phyloP scores from a whole-genome alignment of 1,284 basidiomycete species.

The Phlebopus sp. region DNA sequence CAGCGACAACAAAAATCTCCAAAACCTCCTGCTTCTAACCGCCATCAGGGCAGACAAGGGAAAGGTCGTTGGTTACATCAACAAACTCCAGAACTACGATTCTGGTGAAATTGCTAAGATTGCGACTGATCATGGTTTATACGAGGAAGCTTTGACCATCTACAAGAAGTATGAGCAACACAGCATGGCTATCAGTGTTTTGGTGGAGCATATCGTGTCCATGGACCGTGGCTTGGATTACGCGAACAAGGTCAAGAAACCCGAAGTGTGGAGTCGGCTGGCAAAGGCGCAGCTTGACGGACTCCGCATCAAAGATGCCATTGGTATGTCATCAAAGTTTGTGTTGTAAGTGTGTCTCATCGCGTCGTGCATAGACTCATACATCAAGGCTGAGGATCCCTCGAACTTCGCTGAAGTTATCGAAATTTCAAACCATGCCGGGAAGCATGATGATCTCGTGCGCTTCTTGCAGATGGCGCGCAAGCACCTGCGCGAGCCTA shows the following conservation, averaged over 20 bases:
- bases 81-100: conserved; percentile 96
- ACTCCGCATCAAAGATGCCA: conserved; percentile 96
- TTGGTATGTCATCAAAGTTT: conserved; percentile 54
- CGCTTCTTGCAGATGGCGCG: conserved; percentile 99
- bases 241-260: conserved; percentile 95
- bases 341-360: conserved; percentile 9
- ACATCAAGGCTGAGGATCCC: conserved; percentile 98
- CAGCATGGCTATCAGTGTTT: conserved; percentile 93
- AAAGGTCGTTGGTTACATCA: conserved; percentile 98
- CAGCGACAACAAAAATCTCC: conserved; percentile 94
- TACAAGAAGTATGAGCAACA: conserved; percentile 96
- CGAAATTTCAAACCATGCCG: conserved; percentile 93
- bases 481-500: conserved; percentile 95
- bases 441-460: conserved; percentile 98
- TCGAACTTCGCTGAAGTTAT: conserved; percentile 96
- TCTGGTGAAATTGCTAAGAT: conserved; percentile 94
- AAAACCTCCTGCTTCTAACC: conserved; percentile 93
- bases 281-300: conserved; percentile 99
- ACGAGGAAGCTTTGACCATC: conserved; percentile 96
- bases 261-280: conserved; percentile 95
- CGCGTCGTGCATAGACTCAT: conserved; percentile 69
- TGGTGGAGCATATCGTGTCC: conserved; percentile 98
- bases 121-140: conserved; percentile 93
- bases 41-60: conserved; percentile 98
- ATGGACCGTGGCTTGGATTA: conserved; percentile 97